phyloP scores from a whole-genome alignment of 1,284 basidiomycete species.

The Ceratobasidium theobromae region DNA sequence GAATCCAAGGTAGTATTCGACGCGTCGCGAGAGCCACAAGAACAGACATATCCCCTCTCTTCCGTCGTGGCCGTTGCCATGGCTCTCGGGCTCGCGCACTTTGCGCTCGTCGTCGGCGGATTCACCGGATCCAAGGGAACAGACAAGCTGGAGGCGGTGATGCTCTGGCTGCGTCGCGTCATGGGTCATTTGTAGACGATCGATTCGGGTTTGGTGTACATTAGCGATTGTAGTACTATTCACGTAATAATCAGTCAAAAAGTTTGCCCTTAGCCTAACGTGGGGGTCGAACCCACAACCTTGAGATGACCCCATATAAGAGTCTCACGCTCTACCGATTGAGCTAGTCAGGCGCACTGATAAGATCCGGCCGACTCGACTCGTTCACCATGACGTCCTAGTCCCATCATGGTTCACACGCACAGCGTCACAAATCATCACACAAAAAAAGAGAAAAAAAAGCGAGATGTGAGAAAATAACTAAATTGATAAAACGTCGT shows the following conservation, averaged over 20 bases:
- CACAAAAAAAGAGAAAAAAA: background rate
- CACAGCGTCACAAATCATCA: no score
- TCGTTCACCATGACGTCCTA: no score
- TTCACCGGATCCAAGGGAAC: constrained; percentile 54
- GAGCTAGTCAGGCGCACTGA: constrained; percentile 32
- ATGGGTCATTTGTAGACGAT: background rate
- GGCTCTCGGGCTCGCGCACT: constrained; percentile 56
- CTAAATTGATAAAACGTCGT: constrained; percentile 19
- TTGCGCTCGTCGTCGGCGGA: constrained; percentile 53
- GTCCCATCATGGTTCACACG: no score
- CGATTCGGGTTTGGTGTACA: background rate
- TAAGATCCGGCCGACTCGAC: no score
- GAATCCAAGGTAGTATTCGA: constrained; percentile 38
- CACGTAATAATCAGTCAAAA: no score
- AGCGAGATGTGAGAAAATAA: background rate
- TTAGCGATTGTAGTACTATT: no score
- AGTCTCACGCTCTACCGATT: constrained; percentile 34
- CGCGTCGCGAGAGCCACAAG: constrained; percentile 25
- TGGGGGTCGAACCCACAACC: constrained; percentile 27
- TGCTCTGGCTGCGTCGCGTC: constrained; percentile 46
- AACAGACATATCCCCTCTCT: constrained; percentile 43
- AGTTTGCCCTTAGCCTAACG: constrained; percentile 15
- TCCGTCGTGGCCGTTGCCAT: constrained; percentile 51
- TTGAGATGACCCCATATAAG: constrained; percentile 29
- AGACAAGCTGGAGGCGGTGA: constrained; percentile 50